phyloP scores from a whole-genome alignment of 257 asterid genomes.

The Penstemon eatonii region DNA sequence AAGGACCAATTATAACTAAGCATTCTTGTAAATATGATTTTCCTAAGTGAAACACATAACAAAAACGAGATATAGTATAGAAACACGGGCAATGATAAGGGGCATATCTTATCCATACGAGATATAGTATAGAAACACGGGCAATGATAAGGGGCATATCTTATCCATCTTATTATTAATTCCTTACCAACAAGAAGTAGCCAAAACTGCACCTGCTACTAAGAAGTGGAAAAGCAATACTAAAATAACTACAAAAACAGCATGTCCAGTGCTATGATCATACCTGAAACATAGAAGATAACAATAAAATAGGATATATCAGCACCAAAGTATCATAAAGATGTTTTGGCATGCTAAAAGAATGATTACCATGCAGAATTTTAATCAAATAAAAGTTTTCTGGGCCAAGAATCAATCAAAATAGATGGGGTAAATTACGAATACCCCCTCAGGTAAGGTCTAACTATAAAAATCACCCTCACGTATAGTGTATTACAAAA shows the following conservation, averaged over 20 bases:
- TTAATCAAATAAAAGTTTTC: neutral
- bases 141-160: slow-evolving; percentile 7
- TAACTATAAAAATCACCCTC: too few species aligned
- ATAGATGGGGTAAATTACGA: neutral
- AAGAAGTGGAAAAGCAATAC: slow-evolving; percentile 83
- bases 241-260: slow-evolving; percentile 80
- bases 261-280: slow-evolving; percentile 89
- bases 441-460: too few species aligned
- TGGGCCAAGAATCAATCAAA: neutral
- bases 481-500: too few species aligned
- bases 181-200: slow-evolving; percentile 88
- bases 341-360: slow-evolving; percentile 2
- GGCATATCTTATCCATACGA: slow-evolving; percentile 1
- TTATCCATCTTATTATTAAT: slow-evolving; percentile 11
- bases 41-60: slow-evolving; percentile 11
- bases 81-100: slow-evolving; percentile 12
- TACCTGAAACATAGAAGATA: slow-evolving; percentile 62
- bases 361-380: slow-evolving; percentile 3
- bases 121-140: neutral
- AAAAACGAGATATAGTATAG: neutral
- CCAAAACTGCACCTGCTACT: slow-evolving; percentile 79
- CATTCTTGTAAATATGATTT: neutral
- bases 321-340: slow-evolving; percentile 19
- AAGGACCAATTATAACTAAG: neutral
- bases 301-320: slow-evolving; percentile 20